Conservation (phyloP, 208 protist species). For the Leishmania lainsoni region DNA sequence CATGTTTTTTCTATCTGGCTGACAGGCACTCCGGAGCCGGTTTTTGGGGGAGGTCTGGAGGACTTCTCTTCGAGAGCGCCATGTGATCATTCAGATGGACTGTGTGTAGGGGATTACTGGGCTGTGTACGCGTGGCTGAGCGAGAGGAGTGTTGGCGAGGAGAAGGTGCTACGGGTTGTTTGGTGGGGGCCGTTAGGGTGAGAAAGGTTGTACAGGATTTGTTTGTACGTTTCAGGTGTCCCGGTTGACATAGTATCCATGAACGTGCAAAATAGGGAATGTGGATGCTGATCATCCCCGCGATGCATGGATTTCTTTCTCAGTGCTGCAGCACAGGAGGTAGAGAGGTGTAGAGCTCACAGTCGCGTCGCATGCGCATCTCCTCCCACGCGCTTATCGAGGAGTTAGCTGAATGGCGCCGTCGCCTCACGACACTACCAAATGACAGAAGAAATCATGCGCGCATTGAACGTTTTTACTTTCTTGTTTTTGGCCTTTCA, state of each 20-base stretch:
- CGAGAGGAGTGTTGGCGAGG: neutral
- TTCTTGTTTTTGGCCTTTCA: neutral
- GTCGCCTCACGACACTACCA: neutral
- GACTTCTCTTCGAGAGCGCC: neutral
- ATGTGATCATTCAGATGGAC: neutral
- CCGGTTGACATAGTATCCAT: neutral
- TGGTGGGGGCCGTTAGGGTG: neutral
- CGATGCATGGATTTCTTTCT: neutral
- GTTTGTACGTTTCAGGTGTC: neutral
- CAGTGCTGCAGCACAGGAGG: neutral
- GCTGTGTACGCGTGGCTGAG: neutral
- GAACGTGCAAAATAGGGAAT: neutral
- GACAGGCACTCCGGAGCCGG: accelerated
- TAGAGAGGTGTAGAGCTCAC: neutral
- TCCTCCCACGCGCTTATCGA: neutral
- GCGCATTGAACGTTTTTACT: neutral
- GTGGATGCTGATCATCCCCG: neutral
- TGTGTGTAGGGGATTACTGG: neutral
- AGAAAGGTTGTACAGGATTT: neutral
- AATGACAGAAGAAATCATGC: neutral
- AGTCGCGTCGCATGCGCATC: neutral
- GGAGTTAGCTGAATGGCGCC: neutral
- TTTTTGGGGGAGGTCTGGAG: neutral
- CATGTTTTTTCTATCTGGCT: neutral
- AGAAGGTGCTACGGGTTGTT: neutral